Evolutionary conservation across 495 filamentous ascomycete genomes (phyloP).

Genomic region (Penicillium samsonianum): DNA sequence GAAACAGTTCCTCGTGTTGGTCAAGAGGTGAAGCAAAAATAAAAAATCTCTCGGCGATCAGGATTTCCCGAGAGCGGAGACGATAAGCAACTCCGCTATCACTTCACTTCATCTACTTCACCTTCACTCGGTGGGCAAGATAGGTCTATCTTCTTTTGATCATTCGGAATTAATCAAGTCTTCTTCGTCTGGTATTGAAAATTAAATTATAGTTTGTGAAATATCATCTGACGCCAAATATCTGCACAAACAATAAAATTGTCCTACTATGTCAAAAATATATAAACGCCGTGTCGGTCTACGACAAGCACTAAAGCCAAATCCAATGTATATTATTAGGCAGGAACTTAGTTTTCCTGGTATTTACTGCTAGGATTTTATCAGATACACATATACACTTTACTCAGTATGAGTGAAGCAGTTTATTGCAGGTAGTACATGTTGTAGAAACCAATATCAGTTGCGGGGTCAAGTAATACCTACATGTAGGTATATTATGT

Average conservation of each 20-base stretch:
- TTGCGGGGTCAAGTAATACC: too few species aligned
- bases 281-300: neutral
- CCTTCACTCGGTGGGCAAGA: neutral
- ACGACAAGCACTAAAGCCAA: neutral
- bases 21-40: constrained; percentile 27
- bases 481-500: too few species aligned
- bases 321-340: neutral
- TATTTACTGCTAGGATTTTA: neutral
- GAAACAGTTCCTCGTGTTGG: constrained; percentile 7
- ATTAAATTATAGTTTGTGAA: neutral
- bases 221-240: neutral
- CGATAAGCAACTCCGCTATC: constrained; percentile 13
- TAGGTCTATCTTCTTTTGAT: neutral
- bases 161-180: neutral
- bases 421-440: neutral
- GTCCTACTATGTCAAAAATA: neutral
- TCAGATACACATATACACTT: neutral
- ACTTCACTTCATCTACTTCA: constrained; percentile 1
- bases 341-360: neutral
- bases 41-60: constrained; percentile 40
- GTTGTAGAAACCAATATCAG: neutral
- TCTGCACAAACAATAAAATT: neutral
- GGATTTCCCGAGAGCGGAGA: constrained; percentile 38
- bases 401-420: neutral
- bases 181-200: neutral